A percentile compares a stretch with the other conserved stretches of the same genome.
phyloP scores from a whole-genome alignment of 2,329 filamentous ascomycete genomes.

The Clonostachys solani region DNA sequence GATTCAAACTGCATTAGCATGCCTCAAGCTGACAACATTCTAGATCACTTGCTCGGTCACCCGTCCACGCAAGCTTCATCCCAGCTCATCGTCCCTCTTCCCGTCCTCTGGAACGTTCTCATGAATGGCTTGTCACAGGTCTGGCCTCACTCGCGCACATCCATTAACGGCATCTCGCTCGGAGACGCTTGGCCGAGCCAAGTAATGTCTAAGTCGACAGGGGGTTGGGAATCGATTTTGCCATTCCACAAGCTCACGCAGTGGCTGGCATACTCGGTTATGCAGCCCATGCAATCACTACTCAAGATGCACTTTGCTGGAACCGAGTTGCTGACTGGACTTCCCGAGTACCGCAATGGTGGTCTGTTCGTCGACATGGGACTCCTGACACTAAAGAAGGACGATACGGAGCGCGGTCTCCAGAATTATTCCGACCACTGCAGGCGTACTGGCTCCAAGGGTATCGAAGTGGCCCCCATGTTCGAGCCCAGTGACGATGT shows the following conservation, averaged over 20 bases:
- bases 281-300: slow-evolving; percentile 82
- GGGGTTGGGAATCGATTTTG: slow-evolving; percentile 71
- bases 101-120: slow-evolving; percentile 85
- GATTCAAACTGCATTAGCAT: background rate
- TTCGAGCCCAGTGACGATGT: slow-evolving; percentile 58
- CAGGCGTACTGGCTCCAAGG: slow-evolving; percentile 63
- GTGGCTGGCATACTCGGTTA: slow-evolving; percentile 91
- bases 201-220: slow-evolving; percentile 64
- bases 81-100: slow-evolving; percentile 79
- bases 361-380: slow-evolving; percentile 84
- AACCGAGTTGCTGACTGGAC: slow-evolving; percentile 75
- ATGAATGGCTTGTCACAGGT: slow-evolving; percentile 84
- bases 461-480: slow-evolving; percentile 49
- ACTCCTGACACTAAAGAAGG: slow-evolving; percentile 69
- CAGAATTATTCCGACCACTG: slow-evolving; percentile 61
- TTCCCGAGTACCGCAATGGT: slow-evolving; percentile 91
- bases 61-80: slow-evolving; percentile 86
- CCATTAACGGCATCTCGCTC: slow-evolving; percentile 80
- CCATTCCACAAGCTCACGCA: slow-evolving; percentile 94
- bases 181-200: slow-evolving; percentile 94
- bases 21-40: slow-evolving; percentile 5
- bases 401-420: slow-evolving; percentile 67
- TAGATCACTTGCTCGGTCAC: slow-evolving; percentile 90
- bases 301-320: slow-evolving; percentile 79
- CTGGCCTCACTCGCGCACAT: slow-evolving; percentile 84